Evolutionary conservation across 495 filamentous ascomycete species (phyloP).

Genomic region (Sphaerosporella brunnea): DNA sequence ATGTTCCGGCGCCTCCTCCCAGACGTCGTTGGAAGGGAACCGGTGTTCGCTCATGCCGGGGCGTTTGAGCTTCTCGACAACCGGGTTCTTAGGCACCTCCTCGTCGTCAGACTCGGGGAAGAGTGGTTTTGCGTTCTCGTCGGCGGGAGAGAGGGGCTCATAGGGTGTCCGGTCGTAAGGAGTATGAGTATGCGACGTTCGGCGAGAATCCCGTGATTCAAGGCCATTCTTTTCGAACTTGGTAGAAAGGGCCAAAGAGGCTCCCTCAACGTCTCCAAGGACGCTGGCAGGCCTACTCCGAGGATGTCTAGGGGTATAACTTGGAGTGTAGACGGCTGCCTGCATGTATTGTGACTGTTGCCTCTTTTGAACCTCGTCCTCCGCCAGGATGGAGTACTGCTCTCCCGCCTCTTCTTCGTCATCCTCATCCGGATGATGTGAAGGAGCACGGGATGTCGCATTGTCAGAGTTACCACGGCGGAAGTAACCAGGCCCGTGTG

Average conservation of each 20-base stretch:
- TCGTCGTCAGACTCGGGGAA: constrained; percentile 65
- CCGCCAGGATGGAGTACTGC: constrained; percentile 59
- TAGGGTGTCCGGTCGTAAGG: too few relatives aligned
- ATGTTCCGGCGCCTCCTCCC: constrained; percentile 90
- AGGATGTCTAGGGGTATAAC: constrained; percentile 30
- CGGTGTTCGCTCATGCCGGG: constrained; percentile 47
- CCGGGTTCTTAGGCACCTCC: constrained; percentile 6
- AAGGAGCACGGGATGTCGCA: constrained; percentile 3
- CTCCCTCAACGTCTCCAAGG: constrained; percentile 28
- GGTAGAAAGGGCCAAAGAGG: background rate
- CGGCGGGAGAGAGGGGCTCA: constrained; percentile 39
- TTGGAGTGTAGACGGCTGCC: constrained; percentile 38
- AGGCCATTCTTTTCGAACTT: constrained; percentile 5
- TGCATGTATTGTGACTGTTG: constrained; percentile 40
- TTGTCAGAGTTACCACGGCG: constrained; percentile 40
- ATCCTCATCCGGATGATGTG: constrained; percentile 37
- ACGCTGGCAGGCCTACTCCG: constrained; percentile 58
- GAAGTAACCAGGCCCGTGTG: constrained; percentile 1
- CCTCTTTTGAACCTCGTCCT: constrained; percentile 77
- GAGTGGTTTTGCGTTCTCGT: constrained; percentile 86
- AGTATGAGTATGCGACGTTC: too few relatives aligned
- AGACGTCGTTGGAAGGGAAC: constrained; percentile 88
- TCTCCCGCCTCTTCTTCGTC: constrained; percentile 40
- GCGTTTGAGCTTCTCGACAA: constrained; percentile 41
- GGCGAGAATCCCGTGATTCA: constrained; percentile 26